A percentile compares a stretch with the other conserved stretches of the same genome.
Evolutionary conservation across 306 rosid genomes (phyloP).

Genomic region (Gynostemma pentaphyllum): DNA sequence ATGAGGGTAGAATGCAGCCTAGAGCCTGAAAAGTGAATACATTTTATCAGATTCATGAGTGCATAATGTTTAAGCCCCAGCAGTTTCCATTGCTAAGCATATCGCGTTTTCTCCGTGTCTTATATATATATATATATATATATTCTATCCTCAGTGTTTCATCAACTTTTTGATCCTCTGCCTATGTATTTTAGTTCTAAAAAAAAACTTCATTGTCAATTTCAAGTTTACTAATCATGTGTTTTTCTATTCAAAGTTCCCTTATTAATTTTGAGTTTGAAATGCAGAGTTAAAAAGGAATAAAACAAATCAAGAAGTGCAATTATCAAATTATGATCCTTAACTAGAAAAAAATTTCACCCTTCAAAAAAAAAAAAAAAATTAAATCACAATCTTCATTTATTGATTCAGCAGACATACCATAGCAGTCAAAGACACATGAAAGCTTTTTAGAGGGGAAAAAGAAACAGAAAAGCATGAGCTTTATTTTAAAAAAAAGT

Average conservation of each 20-base stretch:
- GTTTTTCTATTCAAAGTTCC: neutral
- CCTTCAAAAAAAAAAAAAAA: neutral
- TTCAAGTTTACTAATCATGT: neutral
- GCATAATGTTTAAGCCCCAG: neutral
- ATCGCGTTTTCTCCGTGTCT: neutral
- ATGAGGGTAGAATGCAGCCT: slow-evolving; percentile 16
- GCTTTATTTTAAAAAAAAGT: too few species aligned
- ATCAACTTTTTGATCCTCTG: neutral
- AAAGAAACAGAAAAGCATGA: neutral
- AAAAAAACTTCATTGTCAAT: neutral
- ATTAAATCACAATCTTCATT: neutral
- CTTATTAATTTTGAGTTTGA: neutral
- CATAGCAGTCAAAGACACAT: neutral
- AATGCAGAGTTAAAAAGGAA: neutral
- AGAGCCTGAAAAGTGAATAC: slow-evolving; percentile 4
- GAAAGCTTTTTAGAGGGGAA: too few species aligned
- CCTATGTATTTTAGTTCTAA: neutral
- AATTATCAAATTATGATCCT: neutral
- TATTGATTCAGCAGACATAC: neutral
- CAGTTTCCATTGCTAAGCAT: slow-evolving; percentile 1
- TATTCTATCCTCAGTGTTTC: too few species aligned
- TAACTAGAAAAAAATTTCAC: neutral
- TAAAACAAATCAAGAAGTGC: neutral
- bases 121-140: neutral
- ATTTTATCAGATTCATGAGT: neutral